Conservation (phyloP, 1,139 yeast species). For the Suhomyces terraborum region DNA sequence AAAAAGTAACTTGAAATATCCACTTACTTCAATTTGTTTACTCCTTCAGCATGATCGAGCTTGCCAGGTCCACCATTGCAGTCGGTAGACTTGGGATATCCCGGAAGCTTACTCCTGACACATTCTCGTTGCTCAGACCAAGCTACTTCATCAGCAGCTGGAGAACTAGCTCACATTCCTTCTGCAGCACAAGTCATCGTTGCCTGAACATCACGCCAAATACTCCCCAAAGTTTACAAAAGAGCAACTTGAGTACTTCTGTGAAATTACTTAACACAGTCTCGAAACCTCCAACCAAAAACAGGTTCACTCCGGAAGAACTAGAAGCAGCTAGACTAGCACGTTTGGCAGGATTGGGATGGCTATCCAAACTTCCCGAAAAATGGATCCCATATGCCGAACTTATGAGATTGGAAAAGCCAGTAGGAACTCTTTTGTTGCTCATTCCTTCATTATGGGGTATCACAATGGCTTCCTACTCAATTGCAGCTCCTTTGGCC, state of each 20-base stretch:
- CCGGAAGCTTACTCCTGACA: background rate
- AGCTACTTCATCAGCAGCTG: background rate
- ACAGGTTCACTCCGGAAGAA: constrained; percentile 55
- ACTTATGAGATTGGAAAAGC: constrained; percentile 87
- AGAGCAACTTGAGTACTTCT: background rate
- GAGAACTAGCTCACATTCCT: background rate
- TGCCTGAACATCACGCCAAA: background rate
- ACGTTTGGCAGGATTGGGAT: constrained; percentile 60
- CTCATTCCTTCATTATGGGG: constrained; percentile 82
- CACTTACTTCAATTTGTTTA: background rate
- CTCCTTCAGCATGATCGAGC: background rate
- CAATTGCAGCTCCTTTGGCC: constrained; percentile 65
- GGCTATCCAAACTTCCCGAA: constrained; percentile 64
- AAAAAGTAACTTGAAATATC: background rate
- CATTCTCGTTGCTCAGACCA: background rate
- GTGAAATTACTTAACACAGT: background rate
- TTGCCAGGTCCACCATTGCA: background rate
- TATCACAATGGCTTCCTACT: constrained; percentile 81
- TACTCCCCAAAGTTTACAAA: background rate
- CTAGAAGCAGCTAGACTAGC: constrained; percentile 57
- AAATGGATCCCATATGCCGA: constrained; percentile 88
- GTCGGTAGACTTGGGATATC: background rate
- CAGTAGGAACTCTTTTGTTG: constrained; percentile 86
- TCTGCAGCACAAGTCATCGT: background rate
- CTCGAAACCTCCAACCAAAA: background rate